Percentiles rank a stretch among this genome's conserved stretches.
Conservation (phyloP, 2,329 filamentous ascomycete genomes). For the Aspergillus spinulosporus region DNA sequence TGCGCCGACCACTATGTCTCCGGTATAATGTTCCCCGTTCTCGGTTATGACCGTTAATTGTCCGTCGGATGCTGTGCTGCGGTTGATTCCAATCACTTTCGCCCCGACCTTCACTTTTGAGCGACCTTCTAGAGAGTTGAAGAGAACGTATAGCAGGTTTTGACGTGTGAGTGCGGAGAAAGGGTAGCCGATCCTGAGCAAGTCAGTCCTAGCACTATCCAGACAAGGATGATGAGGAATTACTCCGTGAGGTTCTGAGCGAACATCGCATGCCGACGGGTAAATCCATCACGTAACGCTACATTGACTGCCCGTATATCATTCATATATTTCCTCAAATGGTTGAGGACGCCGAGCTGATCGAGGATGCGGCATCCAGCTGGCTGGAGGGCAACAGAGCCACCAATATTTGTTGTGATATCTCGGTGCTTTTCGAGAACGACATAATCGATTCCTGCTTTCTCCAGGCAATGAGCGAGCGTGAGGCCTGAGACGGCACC, state of each 20-base stretch:
- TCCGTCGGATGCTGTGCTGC: not conserved
- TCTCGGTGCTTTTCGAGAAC: constrained; percentile 3
- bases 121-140: not conserved
- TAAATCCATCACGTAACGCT: not conserved
- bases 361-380: constrained; percentile 6
- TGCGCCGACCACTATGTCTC: not conserved
- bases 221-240: not conserved
- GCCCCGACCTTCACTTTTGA: not conserved
- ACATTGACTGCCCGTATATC: not conserved
- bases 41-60: not conserved
- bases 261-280: not conserved
- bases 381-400: not conserved
- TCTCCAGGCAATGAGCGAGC: constrained; percentile 1
- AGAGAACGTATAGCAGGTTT: not conserved
- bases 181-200: not conserved
- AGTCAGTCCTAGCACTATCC: not conserved
- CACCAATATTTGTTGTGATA: not conserved
- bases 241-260: not conserved
- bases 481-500: constrained; percentile 4
- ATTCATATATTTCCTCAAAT: not conserved
- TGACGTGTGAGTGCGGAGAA: not conserved
- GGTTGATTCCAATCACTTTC: not conserved
- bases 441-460: constrained; percentile 8
- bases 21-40: not conserved
- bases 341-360: constrained; percentile 3